Evolutionary conservation across 345 rosid species (phyloP).

Genomic region (Citrus australasica): DNA sequence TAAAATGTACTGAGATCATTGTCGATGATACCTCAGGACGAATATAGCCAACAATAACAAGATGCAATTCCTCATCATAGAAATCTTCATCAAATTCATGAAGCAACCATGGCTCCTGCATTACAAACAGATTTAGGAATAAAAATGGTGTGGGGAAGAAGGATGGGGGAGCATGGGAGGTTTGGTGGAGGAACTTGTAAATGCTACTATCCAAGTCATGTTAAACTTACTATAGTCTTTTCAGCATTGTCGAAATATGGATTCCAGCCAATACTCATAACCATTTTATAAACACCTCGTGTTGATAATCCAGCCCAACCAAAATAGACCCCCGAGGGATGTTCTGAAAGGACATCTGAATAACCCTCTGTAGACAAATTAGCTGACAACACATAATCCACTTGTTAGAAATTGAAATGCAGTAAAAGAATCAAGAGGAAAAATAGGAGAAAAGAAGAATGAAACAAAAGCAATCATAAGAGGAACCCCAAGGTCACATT

Average conservation of each 20-base stretch:
- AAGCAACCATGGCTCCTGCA: constrained; percentile 95
- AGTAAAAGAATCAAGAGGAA: background rate
- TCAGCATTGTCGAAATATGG: constrained; percentile 84
- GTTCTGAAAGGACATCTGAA: constrained; percentile 51
- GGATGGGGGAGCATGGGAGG: too few species aligned
- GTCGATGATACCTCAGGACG: constrained; percentile 67
- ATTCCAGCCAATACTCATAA: constrained; percentile 94
- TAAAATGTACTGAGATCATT: background rate
- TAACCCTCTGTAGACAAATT: constrained; percentile 76
- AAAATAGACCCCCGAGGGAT: constrained; percentile 88
- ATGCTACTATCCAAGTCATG: background rate
- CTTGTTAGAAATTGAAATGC: background rate
- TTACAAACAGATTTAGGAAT: constrained; percentile 2
- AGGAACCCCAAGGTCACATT: background rate
- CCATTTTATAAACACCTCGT: constrained; percentile 81
- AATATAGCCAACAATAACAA: constrained; percentile 80
- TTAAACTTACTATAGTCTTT: constrained; percentile 74
- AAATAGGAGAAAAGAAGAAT: background rate
- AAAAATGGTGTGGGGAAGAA: background rate
- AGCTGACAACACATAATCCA: constrained; percentile 43
- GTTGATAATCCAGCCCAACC: constrained; percentile 85
- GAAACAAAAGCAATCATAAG: constrained; percentile 4
- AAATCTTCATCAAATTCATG: constrained; percentile 78
- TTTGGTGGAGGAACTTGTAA: background rate
- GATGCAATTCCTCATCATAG: constrained; percentile 81